A percentile compares a stretch with the other conserved stretches of the same genome.
Evolutionary conservation across 805 yeast genomes (phyloP).

Genomic region (Lipomyces orientalis): DNA sequence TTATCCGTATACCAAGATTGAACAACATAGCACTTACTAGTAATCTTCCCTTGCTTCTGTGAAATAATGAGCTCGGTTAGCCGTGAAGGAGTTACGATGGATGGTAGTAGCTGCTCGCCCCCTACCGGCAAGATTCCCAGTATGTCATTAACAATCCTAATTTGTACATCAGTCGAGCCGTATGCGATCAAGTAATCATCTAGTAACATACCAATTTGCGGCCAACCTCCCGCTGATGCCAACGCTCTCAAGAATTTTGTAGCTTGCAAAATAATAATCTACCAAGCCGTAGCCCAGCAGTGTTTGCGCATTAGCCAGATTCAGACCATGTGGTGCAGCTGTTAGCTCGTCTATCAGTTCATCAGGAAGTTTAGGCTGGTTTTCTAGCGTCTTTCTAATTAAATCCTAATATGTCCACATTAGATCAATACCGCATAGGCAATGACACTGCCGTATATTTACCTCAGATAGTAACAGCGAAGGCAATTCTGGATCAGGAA

Average conservation of each 20-base stretch:
- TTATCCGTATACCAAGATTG: too few relatives aligned
- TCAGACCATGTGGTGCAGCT: constrained; percentile 58
- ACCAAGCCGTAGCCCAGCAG: constrained; percentile 59
- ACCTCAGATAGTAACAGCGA: constrained; percentile 53
- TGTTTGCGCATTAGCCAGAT: constrained; percentile 76
- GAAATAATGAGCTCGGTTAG: constrained; percentile 61
- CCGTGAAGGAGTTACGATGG: constrained; percentile 49
- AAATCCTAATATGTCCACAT: constrained; percentile 3
- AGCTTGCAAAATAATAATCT: constrained; percentile 59
- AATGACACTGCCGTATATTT: constrained; percentile 33
- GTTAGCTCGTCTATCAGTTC: constrained; percentile 55
- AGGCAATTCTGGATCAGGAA: constrained; percentile 93
- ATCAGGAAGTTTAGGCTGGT: constrained; percentile 67
- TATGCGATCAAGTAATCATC: neutral
- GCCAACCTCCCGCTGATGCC: constrained; percentile 36
- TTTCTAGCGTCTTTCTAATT: constrained; percentile 43
- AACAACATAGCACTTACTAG: constrained; percentile 56
- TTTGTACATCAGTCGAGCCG: constrained; percentile 46
- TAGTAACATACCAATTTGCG: constrained; percentile 50
- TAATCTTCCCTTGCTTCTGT: constrained; percentile 57
- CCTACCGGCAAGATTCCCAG: constrained; percentile 67
- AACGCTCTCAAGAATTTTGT: constrained; percentile 41
- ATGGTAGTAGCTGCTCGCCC: constrained; percentile 43
- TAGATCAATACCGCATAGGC: neutral
- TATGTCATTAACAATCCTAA: constrained; percentile 81